Conservation (phyloP, 164 flowering plant genomes). For the Pachysandra terminalis region DNA sequence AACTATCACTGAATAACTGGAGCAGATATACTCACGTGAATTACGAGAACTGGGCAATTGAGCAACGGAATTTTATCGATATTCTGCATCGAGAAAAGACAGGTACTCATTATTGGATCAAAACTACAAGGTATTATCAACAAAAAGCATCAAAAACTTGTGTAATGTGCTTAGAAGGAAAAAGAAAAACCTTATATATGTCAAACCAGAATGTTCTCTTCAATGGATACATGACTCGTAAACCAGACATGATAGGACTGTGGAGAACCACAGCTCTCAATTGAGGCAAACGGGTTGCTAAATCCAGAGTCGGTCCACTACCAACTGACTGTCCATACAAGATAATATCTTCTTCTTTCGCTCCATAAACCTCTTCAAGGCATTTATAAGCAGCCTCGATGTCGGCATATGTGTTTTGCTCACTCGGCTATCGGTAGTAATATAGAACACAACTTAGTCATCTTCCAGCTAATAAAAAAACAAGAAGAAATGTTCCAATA, state of each 20-base stretch:
- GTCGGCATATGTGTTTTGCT: conserved; percentile 81
- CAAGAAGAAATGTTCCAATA: not conserved
- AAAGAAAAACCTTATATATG: conserved; percentile 65
- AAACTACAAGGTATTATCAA: not conserved
- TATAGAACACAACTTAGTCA: conserved; percentile 1
- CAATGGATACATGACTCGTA: conserved; percentile 86
- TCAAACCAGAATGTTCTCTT: conserved; percentile 83
- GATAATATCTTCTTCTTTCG: conserved; percentile 74
- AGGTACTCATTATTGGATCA: not conserved
- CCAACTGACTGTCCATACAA: conserved; percentile 93
- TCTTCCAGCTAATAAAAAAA: not conserved
- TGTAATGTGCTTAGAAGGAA: too few species aligned
- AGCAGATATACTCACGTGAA: conserved; percentile 65
- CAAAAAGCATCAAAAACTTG: not conserved
- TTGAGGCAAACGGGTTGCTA: conserved; percentile 55
- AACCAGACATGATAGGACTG: conserved; percentile 81
- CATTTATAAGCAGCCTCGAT: conserved; percentile 85
- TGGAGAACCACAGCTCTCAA: conserved; percentile 87
- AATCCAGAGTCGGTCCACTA: conserved; percentile 83
- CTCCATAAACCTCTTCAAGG: conserved; percentile 63
- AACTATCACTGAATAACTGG: not conserved
- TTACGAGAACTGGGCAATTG: conserved; percentile 73
- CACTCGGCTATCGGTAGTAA: conserved; percentile 52
- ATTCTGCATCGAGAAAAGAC: conserved; percentile 56
- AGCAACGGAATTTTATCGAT: conserved; percentile 68